Conservation (phyloP, 2,329 filamentous ascomycete genomes). For the Fusarium nodosum region DNA sequence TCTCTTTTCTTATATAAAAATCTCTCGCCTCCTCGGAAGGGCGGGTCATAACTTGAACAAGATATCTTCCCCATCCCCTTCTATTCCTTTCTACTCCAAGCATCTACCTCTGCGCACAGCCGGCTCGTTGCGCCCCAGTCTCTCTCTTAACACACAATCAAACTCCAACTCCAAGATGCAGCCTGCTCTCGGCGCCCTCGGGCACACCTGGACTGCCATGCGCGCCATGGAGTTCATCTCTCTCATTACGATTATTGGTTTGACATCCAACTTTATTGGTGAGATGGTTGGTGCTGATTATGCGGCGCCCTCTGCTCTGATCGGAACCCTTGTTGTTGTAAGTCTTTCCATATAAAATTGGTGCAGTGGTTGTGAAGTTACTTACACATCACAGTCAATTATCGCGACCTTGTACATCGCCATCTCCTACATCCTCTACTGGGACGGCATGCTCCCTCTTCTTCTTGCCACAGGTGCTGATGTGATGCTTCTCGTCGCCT, state of each 20-base stretch:
- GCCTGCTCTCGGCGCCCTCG: conserved; percentile 77
- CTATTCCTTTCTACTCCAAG: conserved; percentile 59
- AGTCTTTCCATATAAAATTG: conserved; percentile 54
- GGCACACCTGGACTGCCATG: conserved; percentile 81
- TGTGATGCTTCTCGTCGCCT: conserved; percentile 77
- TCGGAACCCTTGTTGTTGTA: conserved; percentile 85
- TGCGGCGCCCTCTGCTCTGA: conserved; percentile 77
- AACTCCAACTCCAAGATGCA: conserved; percentile 56
- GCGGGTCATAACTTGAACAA: conserved; percentile 47
- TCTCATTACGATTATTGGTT: conserved; percentile 82
- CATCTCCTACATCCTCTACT: conserved; percentile 85
- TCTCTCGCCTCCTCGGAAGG: conserved; percentile 41
- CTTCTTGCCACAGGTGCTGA: conserved; percentile 77
- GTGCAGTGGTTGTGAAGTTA: background rate
- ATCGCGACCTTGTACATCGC: conserved; percentile 83
- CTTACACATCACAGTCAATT: conserved; percentile 70
- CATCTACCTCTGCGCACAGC: conserved; percentile 59
- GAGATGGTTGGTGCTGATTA: conserved; percentile 77
- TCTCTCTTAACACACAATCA: conserved; percentile 58
- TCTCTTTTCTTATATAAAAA: conserved; percentile 15
- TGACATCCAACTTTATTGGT: conserved; percentile 85
- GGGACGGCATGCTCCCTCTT: conserved; percentile 81
- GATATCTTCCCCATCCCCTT: conserved; percentile 53
- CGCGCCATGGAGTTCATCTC: conserved; percentile 78
- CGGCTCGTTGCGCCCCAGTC: conserved; percentile 56